Conservation (phyloP, 73 alveolate species). For the Diophrys appendiculata region DNA sequence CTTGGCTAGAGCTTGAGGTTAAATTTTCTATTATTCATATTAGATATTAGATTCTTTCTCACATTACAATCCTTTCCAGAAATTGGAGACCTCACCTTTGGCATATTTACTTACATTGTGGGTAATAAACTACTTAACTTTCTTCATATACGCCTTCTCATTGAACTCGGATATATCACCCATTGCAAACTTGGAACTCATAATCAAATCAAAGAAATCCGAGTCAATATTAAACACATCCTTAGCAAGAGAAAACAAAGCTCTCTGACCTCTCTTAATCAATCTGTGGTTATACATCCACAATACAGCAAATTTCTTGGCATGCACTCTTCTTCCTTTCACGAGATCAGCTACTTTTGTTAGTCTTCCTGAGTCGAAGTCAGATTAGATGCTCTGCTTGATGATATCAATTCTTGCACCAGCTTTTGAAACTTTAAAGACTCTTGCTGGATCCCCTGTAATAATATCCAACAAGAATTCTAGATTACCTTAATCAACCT, state of each 20-base stretch:
- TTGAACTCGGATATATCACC: too few species aligned
- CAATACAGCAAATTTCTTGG: slow-evolving; percentile 3
- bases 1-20: background rate
- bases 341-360: slow-evolving; percentile 6
- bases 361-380: slow-evolving; percentile 13
- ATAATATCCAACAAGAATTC: slow-evolving; percentile 10
- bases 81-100: too few species aligned
- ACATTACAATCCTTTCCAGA: too few species aligned
- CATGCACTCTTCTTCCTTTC: background rate
- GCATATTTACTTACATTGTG: too few species aligned
- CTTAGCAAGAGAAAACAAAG: background rate
- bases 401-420: background rate
- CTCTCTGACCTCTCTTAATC: background rate
- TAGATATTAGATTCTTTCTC: too few species aligned
- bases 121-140: too few species aligned
- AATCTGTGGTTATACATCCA: slow-evolving; percentile 17
- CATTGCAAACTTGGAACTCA: background rate
- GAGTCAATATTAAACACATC: slow-evolving; percentile 17
- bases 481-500: slow-evolving; percentile 9
- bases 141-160: too few species aligned
- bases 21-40: background rate
- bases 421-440: background rate
- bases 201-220: background rate
- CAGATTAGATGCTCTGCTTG: background rate
- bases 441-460: slow-evolving; percentile 12